Evolutionary conservation across 176 grass and related monocot genomes (phyloP).

Genomic region (Oryza officinalis): DNA sequence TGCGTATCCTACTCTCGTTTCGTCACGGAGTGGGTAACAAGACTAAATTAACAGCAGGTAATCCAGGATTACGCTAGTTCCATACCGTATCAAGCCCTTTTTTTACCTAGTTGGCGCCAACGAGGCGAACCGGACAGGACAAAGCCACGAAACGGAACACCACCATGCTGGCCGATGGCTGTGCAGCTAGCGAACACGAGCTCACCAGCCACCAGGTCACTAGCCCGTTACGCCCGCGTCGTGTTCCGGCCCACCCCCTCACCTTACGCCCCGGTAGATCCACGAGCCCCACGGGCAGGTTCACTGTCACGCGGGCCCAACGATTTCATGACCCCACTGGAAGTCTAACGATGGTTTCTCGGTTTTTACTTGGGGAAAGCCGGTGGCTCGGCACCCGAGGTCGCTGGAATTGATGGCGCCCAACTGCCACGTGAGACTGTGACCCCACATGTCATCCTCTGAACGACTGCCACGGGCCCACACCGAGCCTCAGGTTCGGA

Average conservation of each 20-base stretch:
- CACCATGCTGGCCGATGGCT: neutral
- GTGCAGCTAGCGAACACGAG: neutral
- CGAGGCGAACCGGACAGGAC: neutral
- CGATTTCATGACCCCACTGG: fast-evolving
- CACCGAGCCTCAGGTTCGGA: constrained; percentile 65
- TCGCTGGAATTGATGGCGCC: constrained; percentile 24
- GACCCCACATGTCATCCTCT: neutral
- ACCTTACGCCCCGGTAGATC: neutral
- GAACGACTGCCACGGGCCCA: neutral
- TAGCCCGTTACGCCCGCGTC: constrained; percentile 38
- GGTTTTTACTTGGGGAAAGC: neutral
- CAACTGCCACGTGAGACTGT: neutral
- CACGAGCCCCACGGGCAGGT: neutral
- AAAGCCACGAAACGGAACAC: neutral
- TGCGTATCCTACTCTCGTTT: neutral
- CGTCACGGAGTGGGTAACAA: neutral
- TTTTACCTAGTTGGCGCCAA: neutral
- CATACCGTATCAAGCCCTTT: neutral
- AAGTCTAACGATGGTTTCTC: neutral
- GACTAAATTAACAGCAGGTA: neutral
- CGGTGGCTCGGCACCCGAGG: neutral
- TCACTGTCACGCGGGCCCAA: constrained; percentile 3
- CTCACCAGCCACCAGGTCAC: neutral
- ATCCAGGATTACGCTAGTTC: constrained; percentile 3
- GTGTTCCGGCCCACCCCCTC: neutral